Evolutionary conservation across 345 rosid genomes (phyloP).

Genomic region (Salix arbutifolia): DNA sequence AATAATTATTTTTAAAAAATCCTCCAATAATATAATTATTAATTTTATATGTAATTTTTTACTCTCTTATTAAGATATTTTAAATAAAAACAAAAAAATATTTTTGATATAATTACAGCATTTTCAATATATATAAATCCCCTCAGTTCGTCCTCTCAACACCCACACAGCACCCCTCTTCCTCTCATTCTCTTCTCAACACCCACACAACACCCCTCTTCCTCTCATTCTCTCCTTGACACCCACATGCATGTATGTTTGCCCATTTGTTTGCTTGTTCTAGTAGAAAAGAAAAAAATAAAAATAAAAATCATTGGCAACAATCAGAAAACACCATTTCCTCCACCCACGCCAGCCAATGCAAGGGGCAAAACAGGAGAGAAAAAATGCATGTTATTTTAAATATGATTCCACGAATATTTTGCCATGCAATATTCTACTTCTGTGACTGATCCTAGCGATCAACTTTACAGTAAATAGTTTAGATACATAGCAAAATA

Average conservation of each 20-base stretch:
- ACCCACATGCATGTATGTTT: background rate
- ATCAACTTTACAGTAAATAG: slow-evolving; percentile 29
- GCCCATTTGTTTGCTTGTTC: background rate
- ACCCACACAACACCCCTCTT: no score
- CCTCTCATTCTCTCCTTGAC: no score
- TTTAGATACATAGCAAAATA: slow-evolving; percentile 16
- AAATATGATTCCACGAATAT: slow-evolving; percentile 16
- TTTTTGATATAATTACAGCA: no score
- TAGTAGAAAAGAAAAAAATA: background rate
- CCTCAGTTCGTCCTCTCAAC: no score
- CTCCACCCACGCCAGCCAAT: background rate
- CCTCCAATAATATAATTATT: no score
- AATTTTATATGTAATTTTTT: no score
- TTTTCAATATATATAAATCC: no score
- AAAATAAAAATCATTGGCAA: background rate
- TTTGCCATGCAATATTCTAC: slow-evolving; percentile 10
- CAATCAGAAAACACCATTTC: background rate
- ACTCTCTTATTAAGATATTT: no score
- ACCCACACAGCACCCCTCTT: no score
- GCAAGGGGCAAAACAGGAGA: background rate
- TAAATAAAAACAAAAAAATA: no score
- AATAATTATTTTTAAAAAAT: no score
- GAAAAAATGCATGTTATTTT: background rate
- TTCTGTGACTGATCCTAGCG: slow-evolving; percentile 8
- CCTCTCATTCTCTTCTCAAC: no score